Base-by-base conservation (phyloP, 768 basidiomycete genomes). In the Dioszegia aurantiaca region DNA sequence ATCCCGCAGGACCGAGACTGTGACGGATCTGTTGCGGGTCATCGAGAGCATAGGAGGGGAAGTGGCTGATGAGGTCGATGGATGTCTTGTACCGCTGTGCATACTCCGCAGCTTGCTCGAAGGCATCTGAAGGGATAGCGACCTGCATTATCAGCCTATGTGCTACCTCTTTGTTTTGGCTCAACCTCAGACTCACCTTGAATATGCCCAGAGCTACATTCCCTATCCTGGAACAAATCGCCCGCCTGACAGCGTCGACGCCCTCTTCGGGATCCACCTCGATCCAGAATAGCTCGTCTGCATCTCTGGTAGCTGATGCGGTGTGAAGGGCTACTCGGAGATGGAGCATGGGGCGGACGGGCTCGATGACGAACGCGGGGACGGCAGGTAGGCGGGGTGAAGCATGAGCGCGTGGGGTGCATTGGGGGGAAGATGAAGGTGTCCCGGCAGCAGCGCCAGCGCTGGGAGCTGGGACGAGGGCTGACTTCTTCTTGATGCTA, bases 21-120 rank as follows among this genome's bases (percentile, higher is more conserved):
- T 59, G 8, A 2, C 33, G 45, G 39, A 72, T 46, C 49, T 76
- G 72, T 2, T 31, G n/a, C 0, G 70, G 61, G 43, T 76, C 74
- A 36, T 69, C 64, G 16, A 76, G 45, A 37, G 66, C 69, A 56
- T 59, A 73, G 2, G 70, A 56, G 4, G 74, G 69, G 58, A 76
- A 76, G 17, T 64, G 46, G 33, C 65, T 57, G 45, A 74, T 44
- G 12, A 76, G 67, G 48, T 72, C 52, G 26, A 69, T 67, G 4
- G 62, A 56, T 9, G 49, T 37, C 12, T 55, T 47, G 46, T 67
- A 73, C 45, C 63, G 56, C 31, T 59, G 43, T 17, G 56, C 57
- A 37, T 73, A 76, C 12, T 60, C 51, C 31, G 45, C 52, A n/a
- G 74, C 61, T 43, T 73, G 70, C n/a, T 58, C 23, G 24, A 64